Evolutionary conservation across 2,329 filamentous ascomycete species (phyloP).

Genomic region (Pleoardoris graminearum): DNA sequence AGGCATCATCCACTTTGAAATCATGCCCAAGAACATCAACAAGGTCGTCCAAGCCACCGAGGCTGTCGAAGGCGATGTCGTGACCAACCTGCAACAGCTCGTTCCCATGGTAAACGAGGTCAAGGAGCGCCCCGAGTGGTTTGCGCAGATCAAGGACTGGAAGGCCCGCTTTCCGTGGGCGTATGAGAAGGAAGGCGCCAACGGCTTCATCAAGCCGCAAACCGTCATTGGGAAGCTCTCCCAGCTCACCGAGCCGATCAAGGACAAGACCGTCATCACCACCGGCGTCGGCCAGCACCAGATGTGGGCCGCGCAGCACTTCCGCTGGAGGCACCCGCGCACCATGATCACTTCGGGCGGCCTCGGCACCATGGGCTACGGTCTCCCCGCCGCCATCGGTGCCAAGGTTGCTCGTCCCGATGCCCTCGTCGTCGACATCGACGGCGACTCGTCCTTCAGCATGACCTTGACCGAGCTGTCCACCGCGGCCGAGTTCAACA

Average conservation of each 20-base stretch:
- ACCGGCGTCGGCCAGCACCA: slow-evolving; percentile 98
- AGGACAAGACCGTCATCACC: slow-evolving; percentile 82
- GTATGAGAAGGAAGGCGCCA: slow-evolving; percentile 76
- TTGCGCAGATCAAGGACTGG: slow-evolving; percentile 85
- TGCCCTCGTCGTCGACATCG: slow-evolving; percentile 89
- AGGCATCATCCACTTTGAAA: slow-evolving; percentile 96
- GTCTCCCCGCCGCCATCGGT: slow-evolving; percentile 91
- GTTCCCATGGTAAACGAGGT: slow-evolving; percentile 70
- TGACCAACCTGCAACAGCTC: slow-evolving; percentile 73
- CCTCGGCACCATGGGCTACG: slow-evolving; percentile 94
- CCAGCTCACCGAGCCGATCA: slow-evolving; percentile 76
- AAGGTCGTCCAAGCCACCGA: slow-evolving; percentile 97
- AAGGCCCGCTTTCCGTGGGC: slow-evolving; percentile 87
- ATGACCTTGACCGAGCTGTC: slow-evolving; percentile 97
- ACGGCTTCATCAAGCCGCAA: slow-evolving; percentile 91
- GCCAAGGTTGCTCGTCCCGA: slow-evolving; percentile 86
- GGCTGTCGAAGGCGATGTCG: slow-evolving; percentile 91
- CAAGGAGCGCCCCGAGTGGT: slow-evolving; percentile 79
- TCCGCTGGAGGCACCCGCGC: slow-evolving; percentile 87
- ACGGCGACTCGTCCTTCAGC: slow-evolving; percentile 97
- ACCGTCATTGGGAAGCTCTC: slow-evolving; percentile 88
- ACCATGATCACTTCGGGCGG: slow-evolving; percentile 97
- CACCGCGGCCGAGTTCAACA: slow-evolving; percentile 93
- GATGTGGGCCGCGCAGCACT: slow-evolving; percentile 98
- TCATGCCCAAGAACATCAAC: slow-evolving; percentile 99